These are phyloP conservation scores for Aureobasidium musti DNA, from an alignment of 2,329 filamentous ascomycete species.

Conservation along the genomic window DNA sequence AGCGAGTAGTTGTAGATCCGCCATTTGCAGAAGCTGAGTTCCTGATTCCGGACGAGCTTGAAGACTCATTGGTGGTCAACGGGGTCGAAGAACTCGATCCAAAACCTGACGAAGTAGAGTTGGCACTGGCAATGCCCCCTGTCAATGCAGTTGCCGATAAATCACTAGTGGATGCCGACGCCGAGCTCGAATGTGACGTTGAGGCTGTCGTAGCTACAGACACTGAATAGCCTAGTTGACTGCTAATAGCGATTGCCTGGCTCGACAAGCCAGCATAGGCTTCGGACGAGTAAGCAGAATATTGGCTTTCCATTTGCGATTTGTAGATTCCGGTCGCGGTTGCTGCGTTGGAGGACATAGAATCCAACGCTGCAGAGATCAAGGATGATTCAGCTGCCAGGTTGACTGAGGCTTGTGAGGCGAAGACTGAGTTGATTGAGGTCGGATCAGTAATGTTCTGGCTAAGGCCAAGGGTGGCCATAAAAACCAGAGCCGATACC, in stretches of 20 bases:
- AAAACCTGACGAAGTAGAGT: background rate
- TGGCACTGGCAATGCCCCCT: background rate
- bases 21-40: background rate
- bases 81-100: background rate
- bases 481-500: background rate
- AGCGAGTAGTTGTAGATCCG: background rate
- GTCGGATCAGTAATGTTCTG: background rate
- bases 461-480: background rate
- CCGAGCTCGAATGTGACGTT: background rate
- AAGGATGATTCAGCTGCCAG: background rate
- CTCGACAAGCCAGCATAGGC: background rate
- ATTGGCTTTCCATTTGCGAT: slow-evolving; percentile 12
- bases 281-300: slow-evolving; percentile 6
- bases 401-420: slow-evolving; percentile 10
- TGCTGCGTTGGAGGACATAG: slow-evolving; percentile 2
- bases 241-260: slow-evolving; percentile 13
- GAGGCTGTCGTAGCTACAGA: background rate
- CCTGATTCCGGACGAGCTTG: background rate
- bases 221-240: slow-evolving; percentile 6
- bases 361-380: background rate
- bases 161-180: background rate
- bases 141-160: background rate
- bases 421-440: background rate
- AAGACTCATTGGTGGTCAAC: background rate
- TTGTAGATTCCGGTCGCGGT: slow-evolving; percentile 9